Conservation (phyloP, 164 flowering plant species). For the Taxillus chinensis region DNA sequence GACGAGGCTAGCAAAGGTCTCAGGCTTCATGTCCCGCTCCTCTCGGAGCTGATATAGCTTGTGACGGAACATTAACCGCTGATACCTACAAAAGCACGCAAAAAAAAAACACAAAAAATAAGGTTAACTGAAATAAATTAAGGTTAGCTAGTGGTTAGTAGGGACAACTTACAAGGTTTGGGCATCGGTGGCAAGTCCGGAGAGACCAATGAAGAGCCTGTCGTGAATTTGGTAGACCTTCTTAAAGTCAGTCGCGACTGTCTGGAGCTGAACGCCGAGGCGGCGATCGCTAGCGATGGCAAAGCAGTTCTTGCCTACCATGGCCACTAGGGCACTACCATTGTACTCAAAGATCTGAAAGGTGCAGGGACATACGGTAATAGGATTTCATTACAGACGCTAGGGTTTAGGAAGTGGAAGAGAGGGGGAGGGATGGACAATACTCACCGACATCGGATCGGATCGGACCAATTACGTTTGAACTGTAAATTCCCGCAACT, state of each 20-base stretch:
- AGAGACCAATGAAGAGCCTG: conserved; percentile 61
- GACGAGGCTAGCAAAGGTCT: conserved; percentile 87
- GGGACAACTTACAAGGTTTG: conserved; percentile 59
- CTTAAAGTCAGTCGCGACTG: conserved; percentile 87
- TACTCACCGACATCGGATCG: no score
- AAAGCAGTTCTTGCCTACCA: conserved; percentile 98
- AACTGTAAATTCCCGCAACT: no score
- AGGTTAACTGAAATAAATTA: not conserved
- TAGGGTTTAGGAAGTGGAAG: no score
- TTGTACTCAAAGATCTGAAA: conserved; percentile 89
- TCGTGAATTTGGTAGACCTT: conserved; percentile 69
- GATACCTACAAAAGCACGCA: conserved; percentile 41
- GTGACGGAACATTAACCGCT: conserved; percentile 79
- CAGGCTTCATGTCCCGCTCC: conserved; percentile 97
- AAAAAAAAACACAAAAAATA: not conserved
- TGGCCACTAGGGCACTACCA: conserved; percentile 89
- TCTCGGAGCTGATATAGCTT: conserved; percentile 85
- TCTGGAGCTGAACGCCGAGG: conserved; percentile 92
- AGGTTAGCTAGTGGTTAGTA: not conserved
- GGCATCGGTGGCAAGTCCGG: conserved; percentile 89
- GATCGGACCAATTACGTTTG: no score
- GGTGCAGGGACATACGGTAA: not conserved
- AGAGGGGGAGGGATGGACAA: no score
- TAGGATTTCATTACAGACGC: no score
- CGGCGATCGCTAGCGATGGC: conserved; percentile 93